Evolutionary conservation across 352 stramenopile species (phyloP), one percentile per base, ranked within the genome.

Genomic region (Pythium graminicola): DNA sequence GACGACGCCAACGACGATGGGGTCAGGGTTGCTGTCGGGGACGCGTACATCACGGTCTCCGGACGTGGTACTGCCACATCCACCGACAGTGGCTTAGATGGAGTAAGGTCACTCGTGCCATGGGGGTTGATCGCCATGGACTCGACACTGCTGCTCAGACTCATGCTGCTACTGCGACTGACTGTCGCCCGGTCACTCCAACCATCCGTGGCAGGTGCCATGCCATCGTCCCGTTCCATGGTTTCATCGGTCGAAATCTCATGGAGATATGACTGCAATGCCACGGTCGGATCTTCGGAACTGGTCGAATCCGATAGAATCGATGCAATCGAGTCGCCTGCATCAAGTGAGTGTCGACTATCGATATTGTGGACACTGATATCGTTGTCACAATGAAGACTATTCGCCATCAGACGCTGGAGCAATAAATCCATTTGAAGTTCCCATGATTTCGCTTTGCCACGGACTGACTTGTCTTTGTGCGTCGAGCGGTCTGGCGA

Each of bases 291-390:
- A 32, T 54, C 54, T 16, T 55, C 54, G 19, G 41, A 46, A 17
- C 2, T 22, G 8, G 35, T 62, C 22, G 33, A 46, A 20, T 85
- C 73, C 6, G 72, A 78, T 6, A 70, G 31, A 31, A 63, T 65
- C n/a, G 67, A 77, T n/a, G 49, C 31, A 14, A 76, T 46, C 31
- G 60, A 71, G 23, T 80, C 72, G 9, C 50, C 61, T 1, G 44
- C 60, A 40, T 55, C 52, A 23, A 89, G 60, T 35, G 73, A 86
- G 11, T 72, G 64, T 20, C 76, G 64, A n/a, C 50, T 59, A 53
- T 87, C 80, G 29, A 90, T 88, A 50, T 88, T 87, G 67, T 81
- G 75, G 35, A 90, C 70, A 64, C 76, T 92, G 46, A 90, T 89
- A 57, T 92, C 77, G 11, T 68, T 55, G 10, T 89, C 73, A 35